Conservation (phyloP, 805 yeast species). For the Yarrowia sp. region DNA sequence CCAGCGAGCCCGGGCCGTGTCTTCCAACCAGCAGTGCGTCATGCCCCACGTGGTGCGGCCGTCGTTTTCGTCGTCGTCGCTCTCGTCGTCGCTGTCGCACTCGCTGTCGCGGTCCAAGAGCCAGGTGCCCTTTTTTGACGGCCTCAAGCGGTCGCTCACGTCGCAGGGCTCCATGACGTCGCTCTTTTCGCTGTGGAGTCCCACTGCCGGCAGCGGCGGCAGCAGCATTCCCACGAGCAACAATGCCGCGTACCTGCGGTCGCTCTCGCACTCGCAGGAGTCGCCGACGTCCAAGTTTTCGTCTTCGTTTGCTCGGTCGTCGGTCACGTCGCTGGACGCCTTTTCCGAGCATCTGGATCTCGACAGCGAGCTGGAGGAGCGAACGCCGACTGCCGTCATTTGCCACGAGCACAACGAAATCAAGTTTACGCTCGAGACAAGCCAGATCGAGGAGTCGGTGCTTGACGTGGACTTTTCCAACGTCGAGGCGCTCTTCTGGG, state of each 20-base stretch:
- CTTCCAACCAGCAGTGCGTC: conserved; percentile 27
- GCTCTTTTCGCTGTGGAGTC: conserved; percentile 17
- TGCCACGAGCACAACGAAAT: background rate
- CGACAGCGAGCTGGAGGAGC: conserved; percentile 9
- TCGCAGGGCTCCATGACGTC: conserved; percentile 19
- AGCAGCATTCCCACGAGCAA: background rate
- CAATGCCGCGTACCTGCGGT: conserved; percentile 2
- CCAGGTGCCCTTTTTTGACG: conserved; percentile 16
- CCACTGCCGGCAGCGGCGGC: background rate
- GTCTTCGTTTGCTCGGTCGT: conserved; percentile 19
- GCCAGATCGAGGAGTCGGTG: background rate
- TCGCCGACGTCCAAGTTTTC: conserved; percentile 18
- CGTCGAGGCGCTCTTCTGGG: conserved; percentile 18
- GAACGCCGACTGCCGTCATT: conserved; percentile 15
- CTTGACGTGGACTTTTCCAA: background rate
- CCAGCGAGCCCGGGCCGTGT: conserved; percentile 25
- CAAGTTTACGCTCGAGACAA: background rate
- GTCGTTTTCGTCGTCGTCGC: conserved; percentile 29
- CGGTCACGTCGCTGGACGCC: conserved; percentile 19
- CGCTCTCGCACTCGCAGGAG: conserved; percentile 12
- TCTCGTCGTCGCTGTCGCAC: conserved; percentile 28
- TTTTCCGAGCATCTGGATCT: conserved; percentile 12
- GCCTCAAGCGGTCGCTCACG: conserved; percentile 11
- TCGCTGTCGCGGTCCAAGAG: conserved; percentile 17
- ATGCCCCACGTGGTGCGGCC: conserved; percentile 33